phyloP scores from a whole-genome alignment of 2,329 filamentous ascomycete species.

The Fusarium metavorans region DNA sequence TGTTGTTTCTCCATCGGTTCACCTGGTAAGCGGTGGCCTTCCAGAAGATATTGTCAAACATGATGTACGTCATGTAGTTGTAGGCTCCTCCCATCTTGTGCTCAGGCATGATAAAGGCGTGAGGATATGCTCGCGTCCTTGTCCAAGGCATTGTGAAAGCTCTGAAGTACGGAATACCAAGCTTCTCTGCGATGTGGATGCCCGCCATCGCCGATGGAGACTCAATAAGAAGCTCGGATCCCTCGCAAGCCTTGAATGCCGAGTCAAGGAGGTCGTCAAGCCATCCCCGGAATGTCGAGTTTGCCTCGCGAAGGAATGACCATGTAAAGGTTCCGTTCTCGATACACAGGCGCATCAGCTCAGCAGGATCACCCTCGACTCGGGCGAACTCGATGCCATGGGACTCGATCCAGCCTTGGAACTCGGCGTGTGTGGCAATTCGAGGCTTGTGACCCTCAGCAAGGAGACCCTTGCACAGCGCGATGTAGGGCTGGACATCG shows the following conservation, averaged over 20 bases:
- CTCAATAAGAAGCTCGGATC: conserved; percentile 91
- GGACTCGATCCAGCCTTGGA: conserved; percentile 87
- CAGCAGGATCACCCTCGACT: conserved; percentile 90
- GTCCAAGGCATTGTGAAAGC: conserved; percentile 99
- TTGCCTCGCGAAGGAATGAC: conserved; percentile 89
- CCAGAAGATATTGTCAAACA: conserved; percentile 99
- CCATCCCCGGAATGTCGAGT: conserved; percentile 91
- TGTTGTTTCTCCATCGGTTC: conserved; percentile 90
- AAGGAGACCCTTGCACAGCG: conserved; percentile 89
- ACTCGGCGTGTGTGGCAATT: conserved; percentile 94
- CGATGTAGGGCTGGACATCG: conserved; percentile 98
- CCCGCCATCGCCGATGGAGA: conserved; percentile 97
- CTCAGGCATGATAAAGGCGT: conserved; percentile 93
- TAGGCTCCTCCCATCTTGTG: conserved; percentile 95
- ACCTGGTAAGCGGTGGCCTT: conserved; percentile 90
- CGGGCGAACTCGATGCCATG: conserved; percentile 94
- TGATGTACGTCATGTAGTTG: conserved; percentile 94
- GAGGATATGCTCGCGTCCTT: conserved; percentile 92
- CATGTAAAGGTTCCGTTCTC: conserved; percentile 98
- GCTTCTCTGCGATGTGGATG: conserved; percentile 95
- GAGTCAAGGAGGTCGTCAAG: conserved; percentile 88
- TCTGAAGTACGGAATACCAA: conserved; percentile 94
- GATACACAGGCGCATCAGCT: conserved; percentile 95
- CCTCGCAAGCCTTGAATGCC: conserved; percentile 86
- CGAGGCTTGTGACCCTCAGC: conserved; percentile 87